Conservation (phyloP, 371 early-diverging fungal species). For the Modicella reniformis region DNA sequence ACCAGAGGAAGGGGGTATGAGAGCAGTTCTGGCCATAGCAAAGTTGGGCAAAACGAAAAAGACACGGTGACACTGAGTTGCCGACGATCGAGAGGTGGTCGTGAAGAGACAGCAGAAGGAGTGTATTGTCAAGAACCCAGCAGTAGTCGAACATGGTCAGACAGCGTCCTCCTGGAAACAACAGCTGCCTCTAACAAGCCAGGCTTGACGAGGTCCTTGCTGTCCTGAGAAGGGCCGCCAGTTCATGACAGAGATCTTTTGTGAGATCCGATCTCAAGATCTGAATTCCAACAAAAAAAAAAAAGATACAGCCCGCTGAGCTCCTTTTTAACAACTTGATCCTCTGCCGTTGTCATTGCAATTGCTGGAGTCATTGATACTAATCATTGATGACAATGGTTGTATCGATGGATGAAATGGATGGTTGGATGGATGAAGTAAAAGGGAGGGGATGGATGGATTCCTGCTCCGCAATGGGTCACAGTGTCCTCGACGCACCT, state of each 20-base stretch:
- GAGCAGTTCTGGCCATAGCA: constrained; percentile 47
- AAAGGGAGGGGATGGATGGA: constrained; percentile 5
- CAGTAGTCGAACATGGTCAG: too few relatives aligned
- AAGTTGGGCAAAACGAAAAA: constrained; percentile 24
- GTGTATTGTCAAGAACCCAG: background rate
- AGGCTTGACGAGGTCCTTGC: background rate
- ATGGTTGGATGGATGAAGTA: too few relatives aligned
- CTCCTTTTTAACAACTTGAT: background rate
- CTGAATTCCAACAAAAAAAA: background rate
- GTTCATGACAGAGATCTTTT: too few relatives aligned
- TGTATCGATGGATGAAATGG: constrained; percentile 28
- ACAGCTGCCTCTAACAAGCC: background rate
- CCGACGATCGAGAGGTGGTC: constrained; percentile 3
- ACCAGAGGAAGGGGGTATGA: constrained; percentile 27
- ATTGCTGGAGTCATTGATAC: background rate
- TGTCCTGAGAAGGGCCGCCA: background rate
- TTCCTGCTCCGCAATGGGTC: background rate
- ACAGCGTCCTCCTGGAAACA: background rate
- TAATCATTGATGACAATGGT: constrained; percentile 4
- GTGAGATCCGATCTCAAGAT: background rate
- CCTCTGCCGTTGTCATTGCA: background rate
- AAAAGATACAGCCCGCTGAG: background rate
- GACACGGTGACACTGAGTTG: constrained; percentile 22
- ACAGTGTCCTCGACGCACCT: constrained; percentile 20
- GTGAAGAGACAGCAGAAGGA: background rate